A percentile compares a stretch with the other conserved stretches of the same genome.
phyloP scores from a whole-genome alignment of 306 rosid genomes.

The Glycine latifolia region DNA sequence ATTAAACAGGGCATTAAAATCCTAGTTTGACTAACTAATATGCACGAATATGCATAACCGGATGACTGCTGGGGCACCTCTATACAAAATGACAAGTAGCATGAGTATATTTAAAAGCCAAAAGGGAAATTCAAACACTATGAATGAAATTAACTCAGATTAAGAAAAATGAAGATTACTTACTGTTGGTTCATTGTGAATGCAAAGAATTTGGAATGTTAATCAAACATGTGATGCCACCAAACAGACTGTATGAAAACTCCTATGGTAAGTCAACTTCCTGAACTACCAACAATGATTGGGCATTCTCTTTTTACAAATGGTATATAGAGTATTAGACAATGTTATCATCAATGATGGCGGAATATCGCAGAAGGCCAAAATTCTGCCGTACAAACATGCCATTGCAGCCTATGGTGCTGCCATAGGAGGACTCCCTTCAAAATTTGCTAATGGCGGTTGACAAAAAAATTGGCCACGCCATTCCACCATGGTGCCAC shows the following conservation, averaged over 20 bases:
- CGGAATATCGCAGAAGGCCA: too few species aligned
- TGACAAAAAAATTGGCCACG: too few species aligned
- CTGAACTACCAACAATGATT: conserved; percentile 11
- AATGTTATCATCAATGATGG: too few species aligned
- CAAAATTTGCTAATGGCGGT: too few species aligned
- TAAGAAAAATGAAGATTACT: neutral
- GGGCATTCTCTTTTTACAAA: conserved; percentile 18
- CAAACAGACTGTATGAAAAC: conserved; percentile 25
- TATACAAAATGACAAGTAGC: neutral
- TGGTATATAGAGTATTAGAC: conserved; percentile 1
- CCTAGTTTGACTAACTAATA: conserved; percentile 38
- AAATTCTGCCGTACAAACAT: too few species aligned
- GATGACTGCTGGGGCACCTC: conserved; percentile 6
- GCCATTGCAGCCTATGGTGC: too few species aligned
- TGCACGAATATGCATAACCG: conserved; percentile 17
- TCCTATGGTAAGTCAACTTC: neutral
- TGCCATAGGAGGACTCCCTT: too few species aligned
- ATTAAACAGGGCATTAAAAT: conserved; percentile 2
- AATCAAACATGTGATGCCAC: conserved; percentile 11
- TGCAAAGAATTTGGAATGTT: neutral
- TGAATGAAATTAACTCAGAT: conserved; percentile 17
- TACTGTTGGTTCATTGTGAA: neutral
- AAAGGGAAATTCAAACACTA: conserved; percentile 21
- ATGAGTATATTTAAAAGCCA: conserved; percentile 3
- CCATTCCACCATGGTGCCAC: too few species aligned